Base-by-base conservation (phyloP, 2,329 filamentous ascomycete genomes). In the Colletotrichum euphorbiae region DNA sequence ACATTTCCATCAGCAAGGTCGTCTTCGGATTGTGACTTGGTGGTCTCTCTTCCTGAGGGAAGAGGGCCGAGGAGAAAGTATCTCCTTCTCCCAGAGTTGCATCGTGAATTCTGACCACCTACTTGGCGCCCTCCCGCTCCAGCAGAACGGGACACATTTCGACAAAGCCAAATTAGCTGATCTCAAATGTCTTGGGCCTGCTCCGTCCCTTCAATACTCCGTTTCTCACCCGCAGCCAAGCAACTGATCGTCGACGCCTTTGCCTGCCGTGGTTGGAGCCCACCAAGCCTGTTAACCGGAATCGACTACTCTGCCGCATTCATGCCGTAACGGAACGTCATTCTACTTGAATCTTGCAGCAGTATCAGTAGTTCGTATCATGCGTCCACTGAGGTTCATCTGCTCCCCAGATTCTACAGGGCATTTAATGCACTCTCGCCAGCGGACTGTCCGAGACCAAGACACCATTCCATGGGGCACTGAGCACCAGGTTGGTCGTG, bases 141-240 rank as follows among this genome's bases (percentile, higher is more conserved):
- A 42, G 38, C 19, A 19, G 21, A 57, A 64, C 17, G 33, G 60
- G 21, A 59, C 52, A 68, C 65, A 51, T 68, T 58, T 59, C 60
- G 17, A 43, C 19, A 54, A 65, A 13, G 31, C 33, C 52, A 48
- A 51, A 48, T 58, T 54, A 38, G 19, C 38, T 45, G 51, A 21
- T 24, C 31, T 38, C 36, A 36, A 43, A 31, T 42, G 43, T 46
- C 43, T 51, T 40, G 28, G 61, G 45, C 43, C 33, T 56, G 43
- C 48, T 31, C 56, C 59, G 50, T 62, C 51, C 38, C 42, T 11
- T 13, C 28, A 7, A 6, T 8, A 28, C 28, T 28, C 28, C 6
- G 28, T 7, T 28, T 7, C 6, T 8, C 28, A 36, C 31, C 60
- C 52, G 21, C 13, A 50, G 60, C 60, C 28, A 63, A 40, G 40